phyloP scores from a whole-genome alignment of 2,329 filamentous ascomycete species.

The Chaetothyriales sp. region DNA sequence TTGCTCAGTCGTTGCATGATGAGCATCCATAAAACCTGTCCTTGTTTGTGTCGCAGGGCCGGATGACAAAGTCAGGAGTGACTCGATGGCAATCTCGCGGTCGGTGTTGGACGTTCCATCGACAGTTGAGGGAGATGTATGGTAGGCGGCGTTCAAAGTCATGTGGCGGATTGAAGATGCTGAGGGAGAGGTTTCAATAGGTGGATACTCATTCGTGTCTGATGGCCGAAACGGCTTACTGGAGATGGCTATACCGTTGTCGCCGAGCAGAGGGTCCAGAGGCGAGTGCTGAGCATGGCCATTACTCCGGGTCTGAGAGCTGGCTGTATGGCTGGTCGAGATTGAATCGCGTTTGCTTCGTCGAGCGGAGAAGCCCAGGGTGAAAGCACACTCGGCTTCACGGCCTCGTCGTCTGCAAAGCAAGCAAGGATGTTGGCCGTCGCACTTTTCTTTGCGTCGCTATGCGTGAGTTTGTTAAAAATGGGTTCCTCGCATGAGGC shows the following conservation, averaged over 20 bases:
- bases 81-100: slow-evolving; percentile 18
- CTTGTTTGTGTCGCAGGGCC: slow-evolving; percentile 12
- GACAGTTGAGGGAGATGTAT: slow-evolving; percentile 2
- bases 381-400: slow-evolving; percentile 28
- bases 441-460: slow-evolving; percentile 37
- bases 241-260: background rate
- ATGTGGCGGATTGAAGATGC: slow-evolving; percentile 7
- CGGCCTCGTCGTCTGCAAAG: slow-evolving; percentile 33
- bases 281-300: background rate
- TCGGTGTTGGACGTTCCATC: slow-evolving; percentile 6
- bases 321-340: background rate
- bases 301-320: background rate
- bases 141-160: slow-evolving; percentile 10
- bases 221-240: background rate
- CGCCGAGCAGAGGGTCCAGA: background rate
- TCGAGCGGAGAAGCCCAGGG: slow-evolving; percentile 15
- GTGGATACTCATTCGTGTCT: background rate
- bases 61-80: slow-evolving; percentile 14
- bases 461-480: slow-evolving; percentile 9
- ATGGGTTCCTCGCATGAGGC: background rate
- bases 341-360: background rate
- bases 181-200: background rate
- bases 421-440: slow-evolving; percentile 36
- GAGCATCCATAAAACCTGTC: background rate
- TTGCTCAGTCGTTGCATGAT: background rate